phyloP scores from a whole-genome alignment of 805 yeast genomes.

The Zygotorulaspora chibaensis region DNA sequence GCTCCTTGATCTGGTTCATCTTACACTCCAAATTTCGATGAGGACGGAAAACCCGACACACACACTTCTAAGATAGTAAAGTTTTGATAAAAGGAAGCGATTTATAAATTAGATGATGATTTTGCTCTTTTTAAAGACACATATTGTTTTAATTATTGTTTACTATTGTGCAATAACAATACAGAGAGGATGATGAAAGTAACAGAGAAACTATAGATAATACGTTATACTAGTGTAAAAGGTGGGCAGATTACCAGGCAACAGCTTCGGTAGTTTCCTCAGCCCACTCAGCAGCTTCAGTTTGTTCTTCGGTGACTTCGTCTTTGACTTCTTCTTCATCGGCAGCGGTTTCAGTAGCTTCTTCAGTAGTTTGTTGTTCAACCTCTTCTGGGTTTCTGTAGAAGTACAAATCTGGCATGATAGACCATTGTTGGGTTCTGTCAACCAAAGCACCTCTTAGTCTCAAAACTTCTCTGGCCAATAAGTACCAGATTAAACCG shows the following conservation, averaged over 20 bases:
- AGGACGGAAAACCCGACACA: no score
- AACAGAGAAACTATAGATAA: slow-evolving; percentile 18
- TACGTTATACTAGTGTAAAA: slow-evolving; percentile 16
- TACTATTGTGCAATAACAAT: slow-evolving; percentile 19
- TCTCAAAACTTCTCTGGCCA: slow-evolving; percentile 99
- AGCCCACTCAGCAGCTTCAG: slow-evolving; percentile 61
- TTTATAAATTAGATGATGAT: background rate
- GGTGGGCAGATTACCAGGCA: slow-evolving; percentile 26
- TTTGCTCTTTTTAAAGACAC: slow-evolving; percentile 4
- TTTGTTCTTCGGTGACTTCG: slow-evolving; percentile 69
- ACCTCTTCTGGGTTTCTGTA: slow-evolving; percentile 99
- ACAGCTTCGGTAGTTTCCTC: slow-evolving; percentile 40
- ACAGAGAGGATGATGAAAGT: slow-evolving; percentile 17
- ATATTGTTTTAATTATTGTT: slow-evolving; percentile 15
- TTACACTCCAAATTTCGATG: no score
- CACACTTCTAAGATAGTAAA: no score
- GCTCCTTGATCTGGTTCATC: no score
- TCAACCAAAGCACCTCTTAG: slow-evolving; percentile 95
- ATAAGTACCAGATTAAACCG: slow-evolving; percentile 99
- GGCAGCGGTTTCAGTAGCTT: slow-evolving; percentile 66
- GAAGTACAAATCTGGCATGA: slow-evolving; percentile 99
- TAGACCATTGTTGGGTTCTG: slow-evolving; percentile 97
- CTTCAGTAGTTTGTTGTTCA: slow-evolving; percentile 70
- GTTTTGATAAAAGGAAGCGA: no score
- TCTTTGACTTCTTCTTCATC: slow-evolving; percentile 68